Evolutionary conservation across 139 green algal species (phyloP).

Genomic region (Tetraselmis striata): DNA sequence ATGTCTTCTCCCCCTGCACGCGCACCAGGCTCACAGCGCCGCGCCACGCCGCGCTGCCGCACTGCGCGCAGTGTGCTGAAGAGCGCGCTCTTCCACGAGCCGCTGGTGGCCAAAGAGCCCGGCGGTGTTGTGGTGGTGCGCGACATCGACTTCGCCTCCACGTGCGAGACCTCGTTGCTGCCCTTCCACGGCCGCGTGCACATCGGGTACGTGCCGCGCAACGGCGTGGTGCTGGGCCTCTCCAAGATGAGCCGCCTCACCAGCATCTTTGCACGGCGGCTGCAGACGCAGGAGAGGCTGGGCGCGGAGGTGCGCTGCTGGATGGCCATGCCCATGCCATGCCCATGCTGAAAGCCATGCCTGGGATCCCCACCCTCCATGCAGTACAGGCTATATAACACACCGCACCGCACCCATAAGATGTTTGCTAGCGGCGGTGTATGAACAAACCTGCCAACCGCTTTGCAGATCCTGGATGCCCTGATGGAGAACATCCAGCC

Average conservation of each 20-base stretch:
- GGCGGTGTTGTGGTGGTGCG: conserved; percentile 54
- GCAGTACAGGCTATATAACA: too few species aligned
- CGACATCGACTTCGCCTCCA: conserved; percentile 88
- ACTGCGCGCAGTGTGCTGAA: conserved; percentile 50
- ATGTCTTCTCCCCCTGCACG: not conserved
- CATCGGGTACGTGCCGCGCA: conserved; percentile 81
- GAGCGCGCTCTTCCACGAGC: conserved; percentile 74
- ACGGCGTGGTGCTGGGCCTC: conserved; percentile 73
- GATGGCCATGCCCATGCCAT: too few species aligned
- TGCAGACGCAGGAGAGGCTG: conserved; percentile 63
- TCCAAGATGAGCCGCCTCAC: conserved; percentile 80
- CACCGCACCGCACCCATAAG: too few species aligned
- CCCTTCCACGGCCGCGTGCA: conserved; percentile 87
- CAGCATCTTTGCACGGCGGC: conserved; percentile 57
- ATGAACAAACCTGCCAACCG: too few species aligned
- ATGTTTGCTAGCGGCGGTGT: too few species aligned
- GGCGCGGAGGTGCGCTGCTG: conserved; percentile 32
- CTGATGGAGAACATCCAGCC: not conserved
- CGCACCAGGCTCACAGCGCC: not conserved
- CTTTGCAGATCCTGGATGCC: not conserved
- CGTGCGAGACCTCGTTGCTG: conserved; percentile 64
- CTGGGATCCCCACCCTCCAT: too few species aligned
- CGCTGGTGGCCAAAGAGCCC: conserved; percentile 33
- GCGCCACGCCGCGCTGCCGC: not conserved
- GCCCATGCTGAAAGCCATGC: too few species aligned